These are phyloP conservation scores for Inga oerstediana DNA, from an alignment of 306 rosid species.

Conservation along the genomic window DNA sequence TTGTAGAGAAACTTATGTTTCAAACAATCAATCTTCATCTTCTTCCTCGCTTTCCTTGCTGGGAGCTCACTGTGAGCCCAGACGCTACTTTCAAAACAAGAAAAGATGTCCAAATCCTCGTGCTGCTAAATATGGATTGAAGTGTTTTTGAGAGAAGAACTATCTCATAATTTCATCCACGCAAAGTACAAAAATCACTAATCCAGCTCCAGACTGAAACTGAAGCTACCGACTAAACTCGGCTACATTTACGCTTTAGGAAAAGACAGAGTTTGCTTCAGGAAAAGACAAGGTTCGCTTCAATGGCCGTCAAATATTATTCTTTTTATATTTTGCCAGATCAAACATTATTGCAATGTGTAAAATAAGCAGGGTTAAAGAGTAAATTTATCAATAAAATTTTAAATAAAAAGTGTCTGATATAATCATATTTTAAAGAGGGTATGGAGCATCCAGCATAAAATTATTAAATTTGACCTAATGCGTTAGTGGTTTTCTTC, in stretches of 20 bases:
- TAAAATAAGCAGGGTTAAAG: too few species aligned
- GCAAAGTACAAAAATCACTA: not conserved
- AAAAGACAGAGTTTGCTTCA: not conserved
- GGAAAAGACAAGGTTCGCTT: not conserved
- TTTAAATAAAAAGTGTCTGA: too few species aligned
- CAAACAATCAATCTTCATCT: constrained; percentile 60
- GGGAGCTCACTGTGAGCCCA: not conserved
- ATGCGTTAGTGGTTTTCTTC: too few species aligned
- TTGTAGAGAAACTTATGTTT: constrained; percentile 47
- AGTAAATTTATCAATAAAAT: too few species aligned
- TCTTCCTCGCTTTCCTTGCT: not conserved
- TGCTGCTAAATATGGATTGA: not conserved
- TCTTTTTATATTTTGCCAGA: not conserved
- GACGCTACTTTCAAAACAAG: not conserved
- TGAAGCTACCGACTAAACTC: not conserved
- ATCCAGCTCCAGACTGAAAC: not conserved
- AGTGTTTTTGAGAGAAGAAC: not conserved
- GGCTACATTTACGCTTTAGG: not conserved
- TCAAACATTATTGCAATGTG: not conserved
- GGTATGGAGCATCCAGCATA: too few species aligned
- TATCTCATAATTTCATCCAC: not conserved
- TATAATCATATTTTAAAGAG: too few species aligned
- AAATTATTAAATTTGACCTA: too few species aligned
- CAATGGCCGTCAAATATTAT: not conserved
- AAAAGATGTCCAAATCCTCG: not conserved